Conservation (phyloP, 331 rosid genomes). For the Quercus lobata region DNA sequence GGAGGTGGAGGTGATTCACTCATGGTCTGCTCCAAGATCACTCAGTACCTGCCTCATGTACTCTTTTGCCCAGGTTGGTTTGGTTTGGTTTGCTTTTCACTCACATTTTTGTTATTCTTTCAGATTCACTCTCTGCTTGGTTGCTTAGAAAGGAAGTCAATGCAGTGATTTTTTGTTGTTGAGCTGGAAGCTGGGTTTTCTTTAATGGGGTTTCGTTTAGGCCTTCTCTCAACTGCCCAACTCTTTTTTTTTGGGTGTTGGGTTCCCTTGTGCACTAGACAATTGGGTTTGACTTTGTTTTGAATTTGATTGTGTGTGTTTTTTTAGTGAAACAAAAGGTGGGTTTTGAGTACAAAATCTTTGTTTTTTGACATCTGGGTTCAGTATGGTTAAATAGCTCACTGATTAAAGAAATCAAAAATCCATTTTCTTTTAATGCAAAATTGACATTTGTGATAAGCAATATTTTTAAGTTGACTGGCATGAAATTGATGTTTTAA, state of each 20-base stretch:
- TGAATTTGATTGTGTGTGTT: not conserved
- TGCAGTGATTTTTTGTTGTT: not conserved
- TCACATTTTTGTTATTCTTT: not conserved
- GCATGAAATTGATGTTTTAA: not conserved
- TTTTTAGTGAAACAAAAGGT: not conserved
- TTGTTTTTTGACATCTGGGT: not conserved
- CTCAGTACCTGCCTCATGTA: conserved; percentile 75
- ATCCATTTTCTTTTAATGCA: not conserved
- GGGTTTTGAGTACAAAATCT: not conserved
- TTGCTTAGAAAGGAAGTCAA: not conserved
- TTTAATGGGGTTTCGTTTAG: not conserved
- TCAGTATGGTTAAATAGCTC: not conserved
- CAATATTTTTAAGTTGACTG: not conserved
- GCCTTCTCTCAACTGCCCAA: not conserved
- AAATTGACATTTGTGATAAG: not conserved
- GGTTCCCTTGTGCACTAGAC: not conserved
- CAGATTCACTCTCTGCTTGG: conserved; percentile 1
- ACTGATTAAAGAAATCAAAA: not conserved
- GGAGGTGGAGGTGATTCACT: conserved; percentile 63
- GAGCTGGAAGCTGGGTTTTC: not conserved
- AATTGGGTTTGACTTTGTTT: not conserved
- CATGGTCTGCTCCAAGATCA: conserved; percentile 83
- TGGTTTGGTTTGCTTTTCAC: not conserved
- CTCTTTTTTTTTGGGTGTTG: not conserved
- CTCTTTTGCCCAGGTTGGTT: conserved; percentile 71